phyloP scores from a whole-genome alignment of 2,329 filamentous ascomycete genomes.

The Lojkania enalia region DNA sequence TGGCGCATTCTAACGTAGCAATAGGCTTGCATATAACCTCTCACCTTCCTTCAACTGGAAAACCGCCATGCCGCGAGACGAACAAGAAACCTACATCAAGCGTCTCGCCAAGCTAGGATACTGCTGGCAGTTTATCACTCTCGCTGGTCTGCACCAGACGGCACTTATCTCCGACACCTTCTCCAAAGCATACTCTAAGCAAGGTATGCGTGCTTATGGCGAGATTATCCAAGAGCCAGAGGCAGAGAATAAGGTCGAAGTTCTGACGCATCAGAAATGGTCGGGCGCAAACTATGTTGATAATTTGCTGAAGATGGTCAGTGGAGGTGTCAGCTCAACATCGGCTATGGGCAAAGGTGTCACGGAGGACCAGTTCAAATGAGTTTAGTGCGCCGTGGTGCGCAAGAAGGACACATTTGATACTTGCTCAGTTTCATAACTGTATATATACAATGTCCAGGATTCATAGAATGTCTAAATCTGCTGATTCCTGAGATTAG shows the following conservation, averaged over 20 bases:
- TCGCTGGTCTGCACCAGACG: conserved; percentile 93
- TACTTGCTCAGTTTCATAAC: too few species aligned
- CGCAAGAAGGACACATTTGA: too few species aligned
- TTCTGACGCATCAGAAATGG: conserved; percentile 99
- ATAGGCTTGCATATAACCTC: conserved; percentile 92
- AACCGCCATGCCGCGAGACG: conserved; percentile 83
- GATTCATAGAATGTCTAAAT: too few species aligned
- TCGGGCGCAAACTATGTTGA: conserved; percentile 93
- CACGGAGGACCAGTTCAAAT: conserved; percentile 94
- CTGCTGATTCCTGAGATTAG: too few species aligned
- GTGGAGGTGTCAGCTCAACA: conserved; percentile 86
- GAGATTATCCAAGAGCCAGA: conserved; percentile 98
- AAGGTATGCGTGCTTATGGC: conserved; percentile 95
- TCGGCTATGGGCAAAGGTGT: conserved; percentile 97
- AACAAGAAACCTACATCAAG: conserved; percentile 97
- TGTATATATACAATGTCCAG: too few species aligned
- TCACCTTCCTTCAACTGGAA: conserved; percentile 99
- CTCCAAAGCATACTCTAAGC: conserved; percentile 74
- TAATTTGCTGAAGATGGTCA: conserved; percentile 95
- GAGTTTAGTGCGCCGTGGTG: too few species aligned
- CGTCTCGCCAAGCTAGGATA: conserved; percentile 87
- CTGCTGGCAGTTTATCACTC: conserved; percentile 99
- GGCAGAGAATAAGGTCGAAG: conserved; percentile 86
- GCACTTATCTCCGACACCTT: conserved; percentile 91
- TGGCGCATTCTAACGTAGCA: conserved; percentile 8